Conservation (phyloP, 2,329 filamentous ascomycete genomes). For the Cladosporium sp. region DNA sequence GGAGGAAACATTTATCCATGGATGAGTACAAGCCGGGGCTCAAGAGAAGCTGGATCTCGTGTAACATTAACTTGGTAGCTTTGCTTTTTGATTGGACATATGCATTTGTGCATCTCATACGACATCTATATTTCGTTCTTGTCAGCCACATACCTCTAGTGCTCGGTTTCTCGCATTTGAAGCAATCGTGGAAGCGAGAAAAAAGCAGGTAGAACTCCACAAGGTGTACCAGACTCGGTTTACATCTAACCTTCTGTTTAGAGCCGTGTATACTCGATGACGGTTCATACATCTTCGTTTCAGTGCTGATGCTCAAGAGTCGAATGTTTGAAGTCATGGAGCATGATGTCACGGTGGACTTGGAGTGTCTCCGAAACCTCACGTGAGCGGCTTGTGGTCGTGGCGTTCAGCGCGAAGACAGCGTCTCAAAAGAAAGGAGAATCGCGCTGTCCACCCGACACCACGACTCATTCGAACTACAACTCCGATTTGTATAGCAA, state of each 20-base stretch:
- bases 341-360: not conserved
- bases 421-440: conserved; percentile 11
- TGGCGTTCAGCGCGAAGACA: not conserved
- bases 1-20: not conserved
- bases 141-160: not conserved
- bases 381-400: not conserved
- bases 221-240: not conserved
- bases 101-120: not conserved
- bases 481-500: not conserved
- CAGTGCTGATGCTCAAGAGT: not conserved
- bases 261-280: not conserved
- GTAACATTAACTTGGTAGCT: not conserved
- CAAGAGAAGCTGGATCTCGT: not conserved
- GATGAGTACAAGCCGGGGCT: not conserved
- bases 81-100: not conserved
- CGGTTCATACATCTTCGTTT: not conserved
- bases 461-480: not conserved
- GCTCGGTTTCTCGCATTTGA: not conserved
- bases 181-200: not conserved
- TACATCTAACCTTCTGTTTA: not conserved
- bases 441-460: not conserved
- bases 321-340: not conserved
- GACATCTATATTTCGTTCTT: not conserved
- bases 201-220: not conserved
- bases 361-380: not conserved